These are phyloP conservation scores for Hypoxylon sp. DNA, from an alignment of 2,329 filamentous ascomycete genomes.

Conservation along the genomic window DNA sequence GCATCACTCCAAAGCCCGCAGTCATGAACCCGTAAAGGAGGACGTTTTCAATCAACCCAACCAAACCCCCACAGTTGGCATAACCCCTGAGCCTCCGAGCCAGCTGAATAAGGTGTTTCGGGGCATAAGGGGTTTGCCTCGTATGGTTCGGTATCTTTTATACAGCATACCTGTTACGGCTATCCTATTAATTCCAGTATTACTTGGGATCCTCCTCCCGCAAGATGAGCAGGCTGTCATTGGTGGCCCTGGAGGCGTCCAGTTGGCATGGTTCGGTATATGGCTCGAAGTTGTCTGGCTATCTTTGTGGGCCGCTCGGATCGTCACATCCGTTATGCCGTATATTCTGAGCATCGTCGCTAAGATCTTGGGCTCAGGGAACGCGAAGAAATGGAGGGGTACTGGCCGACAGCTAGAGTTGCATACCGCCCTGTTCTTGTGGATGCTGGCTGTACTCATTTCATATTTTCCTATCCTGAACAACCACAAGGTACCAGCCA, in stretches of 20 bases:
- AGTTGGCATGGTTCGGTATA: constrained; percentile 91
- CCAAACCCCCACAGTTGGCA: constrained; percentile 34
- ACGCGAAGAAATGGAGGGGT: constrained; percentile 92
- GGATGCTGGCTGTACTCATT: constrained; percentile 88
- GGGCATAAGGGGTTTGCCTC: constrained; percentile 64
- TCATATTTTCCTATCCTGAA: constrained; percentile 89
- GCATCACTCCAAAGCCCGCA: constrained; percentile 47
- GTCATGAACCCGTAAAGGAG: constrained; percentile 43
- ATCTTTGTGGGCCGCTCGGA: constrained; percentile 83
- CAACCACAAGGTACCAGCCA: constrained; percentile 61
- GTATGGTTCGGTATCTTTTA: constrained; percentile 78
- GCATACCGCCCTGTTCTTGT: constrained; percentile 88
- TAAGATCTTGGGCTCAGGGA: constrained; percentile 84
- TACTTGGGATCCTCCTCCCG: constrained; percentile 74
- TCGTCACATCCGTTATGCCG: constrained; percentile 67
- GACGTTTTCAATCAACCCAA: constrained; percentile 54
- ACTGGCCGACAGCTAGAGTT: constrained; percentile 89
- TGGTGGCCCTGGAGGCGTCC: constrained; percentile 78
- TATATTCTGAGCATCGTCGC: constrained; percentile 67
- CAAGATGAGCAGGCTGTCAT: constrained; percentile 63
- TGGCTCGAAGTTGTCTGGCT: constrained; percentile 97
- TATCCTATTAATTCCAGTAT: constrained; percentile 76
- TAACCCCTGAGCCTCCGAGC: constrained; percentile 71
- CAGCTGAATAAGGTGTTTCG: constrained; percentile 75
- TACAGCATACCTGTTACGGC: constrained; percentile 77